A percentile compares a stretch with the other conserved stretches of the same genome.
phyloP scores from a whole-genome alignment of 2,329 filamentous ascomycete genomes.

The Aspergillus hiratsukae region DNA sequence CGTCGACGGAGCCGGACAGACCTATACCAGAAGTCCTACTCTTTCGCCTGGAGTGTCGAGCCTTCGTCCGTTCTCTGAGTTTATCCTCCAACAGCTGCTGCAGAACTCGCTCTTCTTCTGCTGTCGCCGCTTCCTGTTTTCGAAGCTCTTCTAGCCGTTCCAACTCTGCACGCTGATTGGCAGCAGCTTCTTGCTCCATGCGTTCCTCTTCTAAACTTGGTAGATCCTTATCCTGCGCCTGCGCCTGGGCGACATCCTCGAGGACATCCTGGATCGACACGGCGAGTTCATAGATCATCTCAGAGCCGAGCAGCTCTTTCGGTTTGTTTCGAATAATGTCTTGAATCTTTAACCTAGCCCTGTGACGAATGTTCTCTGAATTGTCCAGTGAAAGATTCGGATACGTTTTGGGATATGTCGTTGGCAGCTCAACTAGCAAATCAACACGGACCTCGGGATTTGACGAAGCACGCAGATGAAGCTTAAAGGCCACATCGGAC shows the following conservation, averaged over 20 bases:
- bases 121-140: slow-evolving; percentile 38
- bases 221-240: slow-evolving; percentile 68
- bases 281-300: slow-evolving; percentile 62
- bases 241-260: slow-evolving; percentile 77
- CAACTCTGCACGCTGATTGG: slow-evolving; percentile 52
- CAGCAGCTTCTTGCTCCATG: slow-evolving; percentile 71
- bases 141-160: slow-evolving; percentile 47
- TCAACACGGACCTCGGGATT: slow-evolving; percentile 68
- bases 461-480: slow-evolving; percentile 68
- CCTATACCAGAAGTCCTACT: slow-evolving; percentile 34
- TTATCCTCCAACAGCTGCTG: slow-evolving; percentile 38
- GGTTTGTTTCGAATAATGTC: slow-evolving; percentile 66
- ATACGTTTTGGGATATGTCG: slow-evolving; percentile 82
- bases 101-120: slow-evolving; percentile 38
- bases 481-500: slow-evolving; percentile 72
- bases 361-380: slow-evolving; percentile 61
- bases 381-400: slow-evolving; percentile 68
- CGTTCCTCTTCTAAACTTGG: slow-evolving; percentile 88
- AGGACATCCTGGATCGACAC: slow-evolving; percentile 63
- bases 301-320: slow-evolving; percentile 58
- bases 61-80: slow-evolving; percentile 37
- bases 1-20: slow-evolving; percentile 23
- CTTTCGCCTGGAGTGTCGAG: slow-evolving; percentile 34
- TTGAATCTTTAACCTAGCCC: slow-evolving; percentile 66
- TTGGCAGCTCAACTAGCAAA: slow-evolving; percentile 75